A percentile compares a stretch with the other conserved stretches of the same genome.
phyloP scores from a whole-genome alignment of 805 yeast genomes.

The Candida golubevii region DNA sequence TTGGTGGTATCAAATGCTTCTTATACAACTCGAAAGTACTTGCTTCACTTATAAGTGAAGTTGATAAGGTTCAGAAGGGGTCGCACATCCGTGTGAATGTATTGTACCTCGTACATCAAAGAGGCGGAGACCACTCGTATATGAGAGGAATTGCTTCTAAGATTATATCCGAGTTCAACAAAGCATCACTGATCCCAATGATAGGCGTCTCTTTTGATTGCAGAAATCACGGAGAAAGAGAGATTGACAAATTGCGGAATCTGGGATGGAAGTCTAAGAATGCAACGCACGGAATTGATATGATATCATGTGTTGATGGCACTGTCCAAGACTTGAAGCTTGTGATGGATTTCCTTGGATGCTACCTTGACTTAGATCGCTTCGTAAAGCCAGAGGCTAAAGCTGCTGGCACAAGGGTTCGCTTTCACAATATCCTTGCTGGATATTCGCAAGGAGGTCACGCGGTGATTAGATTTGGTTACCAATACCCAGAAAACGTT shows the following conservation, averaged over 20 bases:
- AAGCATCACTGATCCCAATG: conserved; percentile 24
- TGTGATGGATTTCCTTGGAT: conserved; percentile 43
- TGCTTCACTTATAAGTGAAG: conserved; percentile 21
- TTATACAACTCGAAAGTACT: conserved; percentile 38
- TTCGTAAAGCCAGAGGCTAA: conserved; percentile 15
- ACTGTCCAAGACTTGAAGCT: conserved; percentile 41
- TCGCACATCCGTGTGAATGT: conserved; percentile 34
- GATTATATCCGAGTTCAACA: conserved; percentile 26
- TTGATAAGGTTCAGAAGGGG: conserved; percentile 1
- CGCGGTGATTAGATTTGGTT: conserved; percentile 44
- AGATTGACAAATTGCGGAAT: conserved; percentile 32
- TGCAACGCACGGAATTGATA: conserved; percentile 45
- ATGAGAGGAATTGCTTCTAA: conserved; percentile 39
- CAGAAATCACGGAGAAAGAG: conserved; percentile 54
- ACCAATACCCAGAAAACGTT: conserved; percentile 34
- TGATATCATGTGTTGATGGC: conserved; percentile 47
- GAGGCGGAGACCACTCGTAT: conserved; percentile 35
- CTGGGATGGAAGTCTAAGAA: conserved; percentile 47
- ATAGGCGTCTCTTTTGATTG: conserved; percentile 50
- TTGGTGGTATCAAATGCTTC: conserved; percentile 46
- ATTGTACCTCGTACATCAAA: conserved; percentile 44
- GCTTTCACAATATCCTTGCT: conserved; percentile 35
- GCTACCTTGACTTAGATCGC: conserved; percentile 32
- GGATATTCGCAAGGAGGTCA: conserved; percentile 61
- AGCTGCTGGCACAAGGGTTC: conserved; percentile 19